A percentile compares a stretch with the other conserved stretches of the same genome.
Conservation (phyloP, 2,329 filamentous ascomycete species). For the Paramyrothecium sp. region DNA sequence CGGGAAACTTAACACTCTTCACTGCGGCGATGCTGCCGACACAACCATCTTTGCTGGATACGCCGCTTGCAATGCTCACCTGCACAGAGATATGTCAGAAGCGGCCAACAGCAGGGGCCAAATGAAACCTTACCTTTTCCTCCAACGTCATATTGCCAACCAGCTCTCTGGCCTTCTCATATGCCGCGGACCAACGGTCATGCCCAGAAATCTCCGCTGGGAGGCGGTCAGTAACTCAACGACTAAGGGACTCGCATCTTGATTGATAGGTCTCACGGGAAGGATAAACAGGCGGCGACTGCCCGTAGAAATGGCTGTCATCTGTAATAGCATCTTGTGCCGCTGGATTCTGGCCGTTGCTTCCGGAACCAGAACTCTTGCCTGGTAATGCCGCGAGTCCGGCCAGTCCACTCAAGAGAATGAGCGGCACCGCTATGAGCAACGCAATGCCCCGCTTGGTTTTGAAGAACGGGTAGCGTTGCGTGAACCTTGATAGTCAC, state of each 20-base stretch:
- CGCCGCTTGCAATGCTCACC: not conserved
- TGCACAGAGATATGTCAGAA: not conserved
- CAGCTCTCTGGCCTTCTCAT: conserved; percentile 53
- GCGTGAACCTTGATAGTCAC: conserved; percentile 1
- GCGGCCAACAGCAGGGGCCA: too few species aligned
- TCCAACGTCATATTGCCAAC: conserved; percentile 64
- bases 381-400: conserved; percentile 6
- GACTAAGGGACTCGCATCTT: not conserved
- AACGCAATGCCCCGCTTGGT: conserved; percentile 7
- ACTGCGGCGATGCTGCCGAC: conserved; percentile 52
- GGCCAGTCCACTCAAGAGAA: conserved; percentile 4
- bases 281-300: conserved; percentile 49
- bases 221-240: not conserved
- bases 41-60: conserved; percentile 18
- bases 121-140: conserved; percentile 53
- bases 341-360: not conserved
- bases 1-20: conserved; percentile 42
- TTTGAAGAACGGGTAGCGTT: conserved; percentile 8
- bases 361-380: conserved; percentile 4
- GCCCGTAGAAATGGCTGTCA: conserved; percentile 46
- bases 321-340: conserved; percentile 26
- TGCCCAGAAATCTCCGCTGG: not conserved
- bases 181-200: conserved; percentile 55
- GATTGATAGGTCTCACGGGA: not conserved
- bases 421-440: conserved; percentile 5